Conservation (phyloP, 2,329 filamentous ascomycete genomes). For the Aspergillus sp. region DNA sequence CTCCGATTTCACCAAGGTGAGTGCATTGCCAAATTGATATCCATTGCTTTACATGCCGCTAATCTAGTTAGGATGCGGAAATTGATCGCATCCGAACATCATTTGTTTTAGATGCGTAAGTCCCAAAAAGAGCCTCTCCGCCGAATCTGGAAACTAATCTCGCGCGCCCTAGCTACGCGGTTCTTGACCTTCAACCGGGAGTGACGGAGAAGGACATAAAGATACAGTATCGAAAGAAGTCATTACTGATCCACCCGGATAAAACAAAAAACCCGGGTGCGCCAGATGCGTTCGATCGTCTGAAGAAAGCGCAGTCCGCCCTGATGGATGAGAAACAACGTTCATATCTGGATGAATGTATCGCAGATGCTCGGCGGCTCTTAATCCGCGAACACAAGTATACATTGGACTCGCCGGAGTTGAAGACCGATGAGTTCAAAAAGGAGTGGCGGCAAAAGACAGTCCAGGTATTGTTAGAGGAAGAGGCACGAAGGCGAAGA, state of each 20-base stretch:
- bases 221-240: conserved; percentile 89
- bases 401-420: conserved; percentile 83
- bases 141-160: background rate
- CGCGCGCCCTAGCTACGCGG: conserved; percentile 66
- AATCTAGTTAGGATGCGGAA: conserved; percentile 71
- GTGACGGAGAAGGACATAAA: conserved; percentile 97
- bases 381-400: conserved; percentile 93
- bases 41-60: background rate
- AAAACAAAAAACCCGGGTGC: conserved; percentile 90
- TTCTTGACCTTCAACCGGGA: conserved; percentile 92
- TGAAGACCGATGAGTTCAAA: conserved; percentile 75
- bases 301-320: conserved; percentile 90
- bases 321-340: conserved; percentile 95
- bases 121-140: conserved; percentile 10
- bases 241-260: conserved; percentile 97
- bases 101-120: conserved; percentile 74
- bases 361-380: conserved; percentile 92
- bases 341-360: conserved; percentile 83
- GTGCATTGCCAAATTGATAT: conserved; percentile 3
- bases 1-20: conserved; percentile 86
- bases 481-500: conserved; percentile 78
- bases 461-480: conserved; percentile 85
- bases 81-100: conserved; percentile 92
- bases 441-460: conserved; percentile 88
- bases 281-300: conserved; percentile 91